phyloP scores from a whole-genome alignment of 345 rosid species.

The Eucalyptus victrix region DNA sequence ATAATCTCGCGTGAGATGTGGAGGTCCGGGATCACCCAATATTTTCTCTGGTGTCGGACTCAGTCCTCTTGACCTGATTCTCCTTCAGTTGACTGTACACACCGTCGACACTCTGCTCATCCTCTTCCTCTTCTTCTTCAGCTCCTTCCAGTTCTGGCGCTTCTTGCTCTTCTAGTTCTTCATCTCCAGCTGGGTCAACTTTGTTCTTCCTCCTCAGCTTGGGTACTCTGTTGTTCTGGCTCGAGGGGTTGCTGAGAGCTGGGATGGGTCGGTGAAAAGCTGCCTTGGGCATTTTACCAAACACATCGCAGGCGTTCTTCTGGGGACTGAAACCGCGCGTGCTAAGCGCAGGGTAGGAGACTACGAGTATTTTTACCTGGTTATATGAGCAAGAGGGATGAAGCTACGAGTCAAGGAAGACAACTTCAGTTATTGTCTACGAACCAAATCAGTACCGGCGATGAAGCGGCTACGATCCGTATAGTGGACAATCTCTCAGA shows the following conservation, averaged over 20 bases:
- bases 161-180: not conserved
- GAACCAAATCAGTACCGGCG: no score
- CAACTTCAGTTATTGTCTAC: no score
- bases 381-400: no score
- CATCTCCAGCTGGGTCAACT: not conserved
- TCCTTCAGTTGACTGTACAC: slow-evolving; percentile 32
- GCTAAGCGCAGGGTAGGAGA: no score
- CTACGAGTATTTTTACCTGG: no score
- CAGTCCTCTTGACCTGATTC: slow-evolving; percentile 13
- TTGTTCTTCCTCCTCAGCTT: not conserved
- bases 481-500: no score
- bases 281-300: not conserved
- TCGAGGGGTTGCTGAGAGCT: not conserved
- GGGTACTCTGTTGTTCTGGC: not conserved
- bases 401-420: no score
- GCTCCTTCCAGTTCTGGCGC: not conserved
- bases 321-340: no score
- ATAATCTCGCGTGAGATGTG: slow-evolving; percentile 14
- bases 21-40: no score
- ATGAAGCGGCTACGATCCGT: no score
- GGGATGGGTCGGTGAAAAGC: not conserved
- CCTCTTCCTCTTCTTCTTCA: slow-evolving; percentile 1
- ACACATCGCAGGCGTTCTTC: slow-evolving; percentile 28
- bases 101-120: slow-evolving; percentile 34
- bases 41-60: slow-evolving; percentile 32